A percentile compares a stretch with the other conserved stretches of the same genome.
Conservation (phyloP, 1,284 basidiomycete species). For the Ceratobasidium sp. region DNA sequence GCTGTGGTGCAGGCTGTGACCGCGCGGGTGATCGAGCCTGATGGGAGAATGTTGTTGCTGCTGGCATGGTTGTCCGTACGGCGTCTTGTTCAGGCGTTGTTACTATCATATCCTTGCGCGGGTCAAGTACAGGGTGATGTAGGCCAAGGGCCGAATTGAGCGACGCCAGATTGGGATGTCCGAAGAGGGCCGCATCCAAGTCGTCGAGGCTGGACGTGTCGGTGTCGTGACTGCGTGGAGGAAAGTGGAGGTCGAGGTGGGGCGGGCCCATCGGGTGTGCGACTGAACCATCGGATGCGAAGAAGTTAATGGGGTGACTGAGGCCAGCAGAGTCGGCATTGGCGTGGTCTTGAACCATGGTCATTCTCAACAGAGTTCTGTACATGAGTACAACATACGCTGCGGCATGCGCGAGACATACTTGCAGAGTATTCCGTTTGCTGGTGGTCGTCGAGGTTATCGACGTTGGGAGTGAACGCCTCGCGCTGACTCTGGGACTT, state of each 20-base stretch:
- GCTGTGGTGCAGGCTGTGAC: conserved; percentile 35
- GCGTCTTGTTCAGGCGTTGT: conserved; percentile 13
- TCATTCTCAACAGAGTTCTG: conserved; percentile 23
- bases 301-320: conserved; percentile 35
- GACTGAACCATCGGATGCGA: conserved; percentile 26
- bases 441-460: conserved; percentile 12
- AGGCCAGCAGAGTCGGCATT: conserved; percentile 28
- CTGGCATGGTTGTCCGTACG: background rate
- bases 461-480: conserved; percentile 33
- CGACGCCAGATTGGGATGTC: conserved; percentile 31
- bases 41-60: conserved; percentile 4
- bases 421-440: background rate
- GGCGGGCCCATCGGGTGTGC: conserved; percentile 17
- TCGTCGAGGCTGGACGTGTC: conserved; percentile 35
- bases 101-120: conserved; percentile 11
- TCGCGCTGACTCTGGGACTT: conserved; percentile 21
- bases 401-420: conserved; percentile 9
- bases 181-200: conserved; percentile 31
- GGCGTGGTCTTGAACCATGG: conserved; percentile 14
- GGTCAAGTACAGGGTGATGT: conserved; percentile 30
- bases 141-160: conserved; percentile 36
- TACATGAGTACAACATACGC: conserved; percentile 3
- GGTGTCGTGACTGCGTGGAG: conserved; percentile 37
- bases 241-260: conserved; percentile 35
- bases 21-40: conserved; percentile 9